These are phyloP conservation scores for Fusarium temperatum DNA, from an alignment of 2,329 filamentous ascomycete genomes.

Conservation along the genomic window DNA sequence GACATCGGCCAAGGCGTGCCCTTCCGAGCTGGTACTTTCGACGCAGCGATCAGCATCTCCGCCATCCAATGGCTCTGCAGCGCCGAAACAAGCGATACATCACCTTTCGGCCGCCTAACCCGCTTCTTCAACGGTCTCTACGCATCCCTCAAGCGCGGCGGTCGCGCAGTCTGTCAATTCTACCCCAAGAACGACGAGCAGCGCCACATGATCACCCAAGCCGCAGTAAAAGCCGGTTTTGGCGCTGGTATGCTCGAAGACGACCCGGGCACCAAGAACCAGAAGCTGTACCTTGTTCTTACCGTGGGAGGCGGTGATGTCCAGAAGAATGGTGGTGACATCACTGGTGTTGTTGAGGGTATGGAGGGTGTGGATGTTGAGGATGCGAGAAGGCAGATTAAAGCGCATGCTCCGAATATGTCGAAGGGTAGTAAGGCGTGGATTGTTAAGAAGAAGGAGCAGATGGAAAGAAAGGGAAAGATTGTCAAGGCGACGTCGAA, in stretches of 20 bases:
- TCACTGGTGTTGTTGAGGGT: constrained; percentile 87
- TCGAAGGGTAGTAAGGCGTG: constrained; percentile 84
- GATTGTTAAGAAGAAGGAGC: constrained; percentile 88
- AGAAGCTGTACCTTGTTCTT: constrained; percentile 94
- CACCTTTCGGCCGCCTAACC: constrained; percentile 77
- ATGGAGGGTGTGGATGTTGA: constrained; percentile 89
- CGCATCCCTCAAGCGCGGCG: constrained; percentile 82
- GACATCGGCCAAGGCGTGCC: constrained; percentile 97
- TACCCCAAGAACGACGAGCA: constrained; percentile 97
- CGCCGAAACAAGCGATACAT: constrained; percentile 87
- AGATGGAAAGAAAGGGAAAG: constrained; percentile 95
- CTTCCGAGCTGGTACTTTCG: constrained; percentile 90
- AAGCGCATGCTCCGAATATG: constrained; percentile 56
- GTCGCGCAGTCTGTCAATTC: constrained; percentile 94
- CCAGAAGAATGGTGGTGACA: constrained; percentile 72
- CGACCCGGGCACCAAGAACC: constrained; percentile 94
- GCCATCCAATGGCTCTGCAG: constrained; percentile 99
- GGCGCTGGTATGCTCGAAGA: constrained; percentile 95
- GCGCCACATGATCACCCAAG: constrained; percentile 88
- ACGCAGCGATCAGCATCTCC: constrained; percentile 93
- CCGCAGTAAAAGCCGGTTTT: constrained; percentile 93
- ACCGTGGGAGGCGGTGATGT: constrained; percentile 76
- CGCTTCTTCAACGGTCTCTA: constrained; percentile 96
- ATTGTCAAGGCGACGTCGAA: constrained; percentile 91
- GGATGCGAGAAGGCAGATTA: constrained; percentile 69